These are phyloP conservation scores for Leccinum rimulosum DNA, from an alignment of 768 basidiomycete species.

Conservation along the genomic window DNA sequence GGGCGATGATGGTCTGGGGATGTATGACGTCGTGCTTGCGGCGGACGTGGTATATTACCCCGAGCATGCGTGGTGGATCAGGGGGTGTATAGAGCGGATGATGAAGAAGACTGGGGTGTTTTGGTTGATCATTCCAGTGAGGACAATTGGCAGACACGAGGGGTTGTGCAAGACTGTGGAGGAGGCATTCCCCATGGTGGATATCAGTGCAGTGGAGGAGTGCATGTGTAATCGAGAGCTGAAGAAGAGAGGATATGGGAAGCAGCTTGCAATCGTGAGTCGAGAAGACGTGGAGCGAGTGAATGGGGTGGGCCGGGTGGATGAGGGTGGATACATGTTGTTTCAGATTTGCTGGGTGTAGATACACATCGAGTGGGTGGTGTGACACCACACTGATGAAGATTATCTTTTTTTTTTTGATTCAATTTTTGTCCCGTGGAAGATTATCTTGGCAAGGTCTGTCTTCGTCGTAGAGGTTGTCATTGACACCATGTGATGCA, in stretches of 20 bases:
- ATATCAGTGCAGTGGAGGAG: not conserved
- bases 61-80: constrained; percentile 68
- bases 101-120: constrained; percentile 52
- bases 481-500: too few relatives aligned
- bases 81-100: constrained; percentile 52
- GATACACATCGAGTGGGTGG: not conserved
- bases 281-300: constrained; percentile 47
- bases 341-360: not conserved
- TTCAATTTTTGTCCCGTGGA: too few relatives aligned
- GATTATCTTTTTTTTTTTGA: too few relatives aligned
- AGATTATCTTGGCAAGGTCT: too few relatives aligned
- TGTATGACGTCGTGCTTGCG: constrained; percentile 69
- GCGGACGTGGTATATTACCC: constrained; percentile 81
- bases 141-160: constrained; percentile 62
- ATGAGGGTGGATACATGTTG: not conserved
- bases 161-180: constrained; percentile 57
- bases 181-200: constrained; percentile 42
- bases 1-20: not conserved
- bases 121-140: constrained; percentile 70
- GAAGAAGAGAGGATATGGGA: not conserved
- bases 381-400: too few relatives aligned
- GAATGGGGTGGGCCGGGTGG: constrained; percentile 51
- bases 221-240: not conserved
- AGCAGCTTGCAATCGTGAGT: constrained; percentile 45
- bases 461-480: too few relatives aligned